Evolutionary conservation across 139 green algal species (phyloP).

Genomic region (Yamagishiella unicocca): DNA sequence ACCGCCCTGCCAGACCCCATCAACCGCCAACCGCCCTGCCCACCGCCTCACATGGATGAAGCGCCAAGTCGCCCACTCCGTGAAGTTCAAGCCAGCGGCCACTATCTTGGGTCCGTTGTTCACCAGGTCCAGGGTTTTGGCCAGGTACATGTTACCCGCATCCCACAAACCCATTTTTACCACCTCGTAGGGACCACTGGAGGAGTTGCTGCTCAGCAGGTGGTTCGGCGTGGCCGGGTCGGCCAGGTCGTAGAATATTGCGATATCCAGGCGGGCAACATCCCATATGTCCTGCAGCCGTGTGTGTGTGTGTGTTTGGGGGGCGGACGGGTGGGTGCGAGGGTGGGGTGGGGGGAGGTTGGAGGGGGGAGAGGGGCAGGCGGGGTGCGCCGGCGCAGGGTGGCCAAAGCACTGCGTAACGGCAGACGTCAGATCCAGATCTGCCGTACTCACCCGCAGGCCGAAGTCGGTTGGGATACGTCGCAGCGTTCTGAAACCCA

Average conservation of each 20-base stretch:
- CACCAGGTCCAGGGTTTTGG: neutral
- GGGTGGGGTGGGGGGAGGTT: neutral
- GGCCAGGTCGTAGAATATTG: neutral
- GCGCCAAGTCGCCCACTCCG: neutral
- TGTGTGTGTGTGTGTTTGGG: too few species aligned
- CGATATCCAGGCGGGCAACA: neutral
- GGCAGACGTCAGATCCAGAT: neutral
- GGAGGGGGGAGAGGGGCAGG: neutral
- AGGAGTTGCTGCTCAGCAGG: neutral
- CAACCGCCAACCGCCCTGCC: too few species aligned
- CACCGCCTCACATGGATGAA: conserved; percentile 27
- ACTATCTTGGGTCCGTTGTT: neutral
- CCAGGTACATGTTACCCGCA: conserved; percentile 8
- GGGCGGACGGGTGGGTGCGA: too few species aligned
- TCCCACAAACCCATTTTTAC: conserved; percentile 8
- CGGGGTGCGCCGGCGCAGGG: too few species aligned
- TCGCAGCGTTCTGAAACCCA: neutral
- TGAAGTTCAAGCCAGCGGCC: neutral
- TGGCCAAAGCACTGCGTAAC: too few species aligned
- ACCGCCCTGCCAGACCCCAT: too few species aligned
- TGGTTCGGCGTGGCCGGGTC: neutral
- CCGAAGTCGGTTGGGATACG: neutral
- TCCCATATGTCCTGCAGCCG: neutral
- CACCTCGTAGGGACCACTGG: neutral
- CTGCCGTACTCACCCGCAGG: conserved; percentile 1